phyloP scores from a whole-genome alignment of 345 rosid genomes.

The Triadica sebifera region DNA sequence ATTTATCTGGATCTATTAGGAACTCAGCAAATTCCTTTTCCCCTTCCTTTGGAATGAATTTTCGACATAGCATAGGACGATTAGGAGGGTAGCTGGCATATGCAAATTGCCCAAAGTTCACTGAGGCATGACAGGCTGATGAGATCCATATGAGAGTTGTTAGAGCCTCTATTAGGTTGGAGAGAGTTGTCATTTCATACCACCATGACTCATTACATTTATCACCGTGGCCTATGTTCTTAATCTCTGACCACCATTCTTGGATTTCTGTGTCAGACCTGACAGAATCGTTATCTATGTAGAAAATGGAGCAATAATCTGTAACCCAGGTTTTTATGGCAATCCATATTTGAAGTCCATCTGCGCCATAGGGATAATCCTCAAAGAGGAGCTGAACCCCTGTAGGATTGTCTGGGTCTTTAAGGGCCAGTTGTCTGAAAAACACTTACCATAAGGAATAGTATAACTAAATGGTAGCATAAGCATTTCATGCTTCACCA shows the following conservation, averaged over 20 bases:
- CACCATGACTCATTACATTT: slow-evolving; percentile 50
- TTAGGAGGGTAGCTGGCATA: slow-evolving; percentile 57
- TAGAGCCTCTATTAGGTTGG: slow-evolving; percentile 39
- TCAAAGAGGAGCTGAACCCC: slow-evolving; percentile 45
- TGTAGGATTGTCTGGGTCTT: slow-evolving; percentile 35
- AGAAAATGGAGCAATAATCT: slow-evolving; percentile 51
- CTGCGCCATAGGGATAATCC: slow-evolving; percentile 64
- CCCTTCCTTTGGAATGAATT: slow-evolving; percentile 51
- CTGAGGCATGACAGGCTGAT: slow-evolving; percentile 57
- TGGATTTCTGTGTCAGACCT: slow-evolving; percentile 50
- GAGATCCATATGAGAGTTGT: slow-evolving; percentile 61
- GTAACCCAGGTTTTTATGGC: slow-evolving; percentile 53
- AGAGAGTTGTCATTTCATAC: slow-evolving; percentile 36
- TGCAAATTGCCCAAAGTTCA: slow-evolving; percentile 58
- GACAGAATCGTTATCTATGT: slow-evolving; percentile 42
- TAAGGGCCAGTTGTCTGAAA: slow-evolving; percentile 51
- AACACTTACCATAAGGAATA: not conserved
- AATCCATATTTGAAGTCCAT: slow-evolving; percentile 57
- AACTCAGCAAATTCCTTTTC: slow-evolving; percentile 37
- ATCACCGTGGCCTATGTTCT: slow-evolving; percentile 53
- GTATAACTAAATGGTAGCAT: not conserved
- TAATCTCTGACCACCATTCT: slow-evolving; percentile 64
- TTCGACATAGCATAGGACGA: slow-evolving; percentile 45
- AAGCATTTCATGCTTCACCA: not conserved
- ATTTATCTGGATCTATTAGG: slow-evolving; percentile 43